Conservation (phyloP, 2,329 filamentous ascomycete genomes). For the Ophiostoma triangulosporum region DNA sequence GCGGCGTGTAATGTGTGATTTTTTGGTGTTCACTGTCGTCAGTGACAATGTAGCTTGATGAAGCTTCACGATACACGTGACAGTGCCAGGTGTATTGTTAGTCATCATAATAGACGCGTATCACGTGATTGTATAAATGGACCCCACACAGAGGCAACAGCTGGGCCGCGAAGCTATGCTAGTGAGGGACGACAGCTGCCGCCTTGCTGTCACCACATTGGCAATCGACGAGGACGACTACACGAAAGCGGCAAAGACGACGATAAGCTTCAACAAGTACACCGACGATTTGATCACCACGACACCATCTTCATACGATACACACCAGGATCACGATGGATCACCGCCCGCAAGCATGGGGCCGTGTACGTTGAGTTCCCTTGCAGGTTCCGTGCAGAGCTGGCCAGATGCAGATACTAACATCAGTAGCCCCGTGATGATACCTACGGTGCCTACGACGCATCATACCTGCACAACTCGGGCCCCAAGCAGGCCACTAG, state of each 20-base stretch:
- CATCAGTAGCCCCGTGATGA: conserved; percentile 79
- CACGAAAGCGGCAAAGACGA: neutral
- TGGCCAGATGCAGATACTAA: neutral
- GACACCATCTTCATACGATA: neutral
- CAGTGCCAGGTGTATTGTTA: neutral
- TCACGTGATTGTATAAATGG: neutral
- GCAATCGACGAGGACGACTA: conserved; percentile 1
- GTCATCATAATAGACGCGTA: neutral
- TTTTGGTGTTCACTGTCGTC: too few relatives aligned
- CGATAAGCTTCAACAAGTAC: neutral
- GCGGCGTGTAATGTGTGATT: too few relatives aligned
- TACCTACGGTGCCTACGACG: conserved; percentile 87
- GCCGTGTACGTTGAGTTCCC: conserved; percentile 48
- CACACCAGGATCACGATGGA: conserved; percentile 36
- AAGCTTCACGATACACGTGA: neutral
- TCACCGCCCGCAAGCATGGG: conserved; percentile 60
- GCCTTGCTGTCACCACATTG: neutral
- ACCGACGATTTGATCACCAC: neutral
- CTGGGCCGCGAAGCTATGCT: conserved; percentile 17
- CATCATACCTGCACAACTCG: conserved; percentile 61
- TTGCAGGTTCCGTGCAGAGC: too few relatives aligned
- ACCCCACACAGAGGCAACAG: conserved; percentile 15
- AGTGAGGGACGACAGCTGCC: conserved; percentile 7
- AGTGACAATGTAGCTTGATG: too few relatives aligned
- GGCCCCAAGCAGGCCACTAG: conserved; percentile 78